phyloP scores from a whole-genome alignment of 2,329 filamentous ascomycete genomes.

The Thielaviopsis populi region DNA sequence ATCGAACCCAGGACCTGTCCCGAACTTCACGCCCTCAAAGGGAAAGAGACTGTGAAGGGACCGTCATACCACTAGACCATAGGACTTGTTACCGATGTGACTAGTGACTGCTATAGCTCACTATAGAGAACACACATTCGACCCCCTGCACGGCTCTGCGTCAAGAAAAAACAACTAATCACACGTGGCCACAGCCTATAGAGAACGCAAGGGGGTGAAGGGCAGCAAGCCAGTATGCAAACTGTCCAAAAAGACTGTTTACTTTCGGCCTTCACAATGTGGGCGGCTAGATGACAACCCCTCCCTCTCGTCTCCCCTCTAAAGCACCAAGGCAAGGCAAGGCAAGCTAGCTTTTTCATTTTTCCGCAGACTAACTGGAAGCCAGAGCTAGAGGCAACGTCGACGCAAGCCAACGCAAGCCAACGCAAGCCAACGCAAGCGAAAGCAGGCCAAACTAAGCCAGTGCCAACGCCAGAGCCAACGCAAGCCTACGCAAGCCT shows the following conservation, averaged over 20 bases:
- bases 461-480: too few relatives aligned
- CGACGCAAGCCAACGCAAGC: too few relatives aligned
- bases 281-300: constrained; percentile 14
- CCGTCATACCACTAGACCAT: constrained; percentile 18
- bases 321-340: neutral
- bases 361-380: neutral
- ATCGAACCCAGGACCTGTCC: constrained; percentile 18
- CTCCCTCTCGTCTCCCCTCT: neutral
- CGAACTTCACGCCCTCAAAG: constrained; percentile 5
- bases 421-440: neutral
- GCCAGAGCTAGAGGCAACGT: too few relatives aligned
- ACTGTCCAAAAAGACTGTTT: neutral
- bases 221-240: neutral
- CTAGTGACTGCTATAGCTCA: too few relatives aligned
- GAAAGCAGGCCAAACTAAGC: neutral
- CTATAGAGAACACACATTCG: neutral
- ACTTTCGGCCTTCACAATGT: neutral
- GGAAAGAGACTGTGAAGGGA: constrained; percentile 15
- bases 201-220: neutral
- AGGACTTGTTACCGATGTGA: neutral
- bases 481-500: too few relatives aligned
- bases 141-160: neutral
- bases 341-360: neutral
- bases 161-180: neutral
- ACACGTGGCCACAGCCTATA: constrained; percentile 1